phyloP scores from a whole-genome alignment of 192 early-diverging fungal species.

The Jimgerdemannia lactiflua region DNA sequence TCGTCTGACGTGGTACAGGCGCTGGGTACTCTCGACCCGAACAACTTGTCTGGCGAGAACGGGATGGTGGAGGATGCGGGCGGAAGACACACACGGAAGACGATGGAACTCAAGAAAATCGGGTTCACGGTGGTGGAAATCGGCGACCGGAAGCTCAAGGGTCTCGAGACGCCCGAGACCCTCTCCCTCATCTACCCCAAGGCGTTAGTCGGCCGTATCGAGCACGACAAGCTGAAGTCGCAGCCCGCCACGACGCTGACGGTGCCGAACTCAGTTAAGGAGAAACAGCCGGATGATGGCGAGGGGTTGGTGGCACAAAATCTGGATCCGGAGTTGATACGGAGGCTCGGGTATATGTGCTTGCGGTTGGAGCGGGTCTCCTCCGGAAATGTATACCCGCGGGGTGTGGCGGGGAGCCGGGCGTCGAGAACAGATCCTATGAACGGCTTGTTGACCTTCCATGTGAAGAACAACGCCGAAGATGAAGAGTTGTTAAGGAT shows the following conservation, averaged over 20 bases:
- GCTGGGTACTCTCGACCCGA: constrained; percentile 12
- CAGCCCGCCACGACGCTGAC: not conserved
- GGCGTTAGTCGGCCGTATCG: constrained; percentile 40
- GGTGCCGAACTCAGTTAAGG: not conserved
- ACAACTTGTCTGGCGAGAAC: too few relatives aligned
- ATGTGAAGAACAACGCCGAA: constrained; percentile 41
- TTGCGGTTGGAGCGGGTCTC: constrained; percentile 50
- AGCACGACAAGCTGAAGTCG: constrained; percentile 26
- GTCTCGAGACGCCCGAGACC: constrained; percentile 85
- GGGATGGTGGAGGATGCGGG: not conserved
- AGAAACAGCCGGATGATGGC: not conserved
- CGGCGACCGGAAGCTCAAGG: constrained; percentile 84
- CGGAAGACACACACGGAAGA: not conserved
- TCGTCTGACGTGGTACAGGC: constrained; percentile 68
- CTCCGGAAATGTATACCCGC: constrained; percentile 21
- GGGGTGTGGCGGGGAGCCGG: not conserved
- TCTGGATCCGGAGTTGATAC: constrained; percentile 39
- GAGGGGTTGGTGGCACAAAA: constrained; percentile 19
- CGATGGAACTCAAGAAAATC: constrained; percentile 53
- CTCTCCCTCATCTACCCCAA: constrained; percentile 67
- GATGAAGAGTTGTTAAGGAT: constrained; percentile 52
- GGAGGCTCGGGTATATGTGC: constrained; percentile 42
- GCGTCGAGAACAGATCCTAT: not conserved
- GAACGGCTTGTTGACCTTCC: constrained; percentile 22
- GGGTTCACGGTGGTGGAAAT: constrained; percentile 69